A percentile compares a stretch with the other conserved stretches of the same genome.
These are phyloP conservation scores for Termitomyces sp. DNA, from an alignment of 768 basidiomycete genomes.

Conservation along the genomic window DNA sequence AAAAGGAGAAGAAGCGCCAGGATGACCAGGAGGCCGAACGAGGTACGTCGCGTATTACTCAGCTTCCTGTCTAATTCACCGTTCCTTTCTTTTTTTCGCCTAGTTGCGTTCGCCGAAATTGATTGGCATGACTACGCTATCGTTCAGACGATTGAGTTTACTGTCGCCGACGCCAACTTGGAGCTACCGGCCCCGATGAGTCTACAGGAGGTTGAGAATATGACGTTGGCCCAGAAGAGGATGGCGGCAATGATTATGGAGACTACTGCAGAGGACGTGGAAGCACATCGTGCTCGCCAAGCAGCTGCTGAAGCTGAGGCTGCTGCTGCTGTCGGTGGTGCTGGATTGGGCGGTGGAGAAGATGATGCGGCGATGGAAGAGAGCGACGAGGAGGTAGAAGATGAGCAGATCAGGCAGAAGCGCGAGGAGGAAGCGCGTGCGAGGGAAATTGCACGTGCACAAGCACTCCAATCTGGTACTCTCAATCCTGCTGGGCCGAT, in stretches of 20 bases:
- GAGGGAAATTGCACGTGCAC: constrained; percentile 70
- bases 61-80: constrained; percentile 1
- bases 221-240: constrained; percentile 95
- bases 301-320: constrained; percentile 85
- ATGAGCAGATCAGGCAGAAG: constrained; percentile 50
- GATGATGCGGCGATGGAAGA: constrained; percentile 80
- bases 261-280: constrained; percentile 81
- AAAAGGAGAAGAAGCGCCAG: constrained; percentile 79
- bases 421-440: constrained; percentile 68
- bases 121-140: constrained; percentile 99
- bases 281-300: constrained; percentile 75
- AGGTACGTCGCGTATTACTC: constrained; percentile 43
- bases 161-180: constrained; percentile 81
- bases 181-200: constrained; percentile 97
- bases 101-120: constrained; percentile 92
- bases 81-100: background rate
- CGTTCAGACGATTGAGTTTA: constrained; percentile 97
- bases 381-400: constrained; percentile 76
- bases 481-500: constrained; percentile 73
- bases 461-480: constrained; percentile 75
- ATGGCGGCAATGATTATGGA: constrained; percentile 99
- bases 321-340: constrained; percentile 70
- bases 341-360: constrained; percentile 42
- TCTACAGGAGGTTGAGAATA: constrained; percentile 89
- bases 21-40: constrained; percentile 92